A percentile compares a stretch with the other conserved stretches of the same genome.
Conservation (phyloP, 768 basidiomycete genomes). For the Phylloporus arenicola region DNA sequence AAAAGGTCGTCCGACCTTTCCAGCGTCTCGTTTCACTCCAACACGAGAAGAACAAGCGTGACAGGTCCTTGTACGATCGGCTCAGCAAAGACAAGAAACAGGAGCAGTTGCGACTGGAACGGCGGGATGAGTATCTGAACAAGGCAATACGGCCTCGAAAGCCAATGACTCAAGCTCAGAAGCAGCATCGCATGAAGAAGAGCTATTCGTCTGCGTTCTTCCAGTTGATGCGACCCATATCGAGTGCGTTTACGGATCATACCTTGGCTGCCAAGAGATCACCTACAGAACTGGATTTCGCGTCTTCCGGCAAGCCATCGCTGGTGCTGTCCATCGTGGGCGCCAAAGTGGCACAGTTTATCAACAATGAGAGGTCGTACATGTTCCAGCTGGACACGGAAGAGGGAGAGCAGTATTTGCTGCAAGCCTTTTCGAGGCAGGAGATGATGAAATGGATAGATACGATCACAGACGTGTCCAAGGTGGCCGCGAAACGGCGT, state of each 20-base stretch:
- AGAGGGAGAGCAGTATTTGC: slow-evolving; percentile 77
- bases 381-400: slow-evolving; percentile 81
- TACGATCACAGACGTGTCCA: slow-evolving; percentile 64
- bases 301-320: slow-evolving; percentile 65
- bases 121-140: slow-evolving; percentile 69
- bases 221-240: slow-evolving; percentile 84
- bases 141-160: slow-evolving; percentile 61
- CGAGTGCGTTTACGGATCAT: slow-evolving; percentile 75
- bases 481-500: slow-evolving; percentile 69
- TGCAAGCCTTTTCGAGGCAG: slow-evolving; percentile 65
- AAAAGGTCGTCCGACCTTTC: slow-evolving; percentile 60
- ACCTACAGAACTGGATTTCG: slow-evolving; percentile 71
- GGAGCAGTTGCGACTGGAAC: slow-evolving; percentile 68
- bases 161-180: slow-evolving; percentile 49
- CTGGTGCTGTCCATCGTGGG: slow-evolving; percentile 71
- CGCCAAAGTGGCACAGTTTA: slow-evolving; percentile 61
- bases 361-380: slow-evolving; percentile 78
- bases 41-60: slow-evolving; percentile 78
- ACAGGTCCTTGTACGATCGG: slow-evolving; percentile 61
- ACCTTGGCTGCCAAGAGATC: slow-evolving; percentile 47
- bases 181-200: slow-evolving; percentile 82
- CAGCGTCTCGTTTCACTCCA: slow-evolving; percentile 57
- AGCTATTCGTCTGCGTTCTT: slow-evolving; percentile 80
- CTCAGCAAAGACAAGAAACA: slow-evolving; percentile 70
- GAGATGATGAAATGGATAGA: slow-evolving; percentile 79